Base-by-base conservation (phyloP, 1,139 yeast species). In the Yamadazyma spencermartinsiae region DNA sequence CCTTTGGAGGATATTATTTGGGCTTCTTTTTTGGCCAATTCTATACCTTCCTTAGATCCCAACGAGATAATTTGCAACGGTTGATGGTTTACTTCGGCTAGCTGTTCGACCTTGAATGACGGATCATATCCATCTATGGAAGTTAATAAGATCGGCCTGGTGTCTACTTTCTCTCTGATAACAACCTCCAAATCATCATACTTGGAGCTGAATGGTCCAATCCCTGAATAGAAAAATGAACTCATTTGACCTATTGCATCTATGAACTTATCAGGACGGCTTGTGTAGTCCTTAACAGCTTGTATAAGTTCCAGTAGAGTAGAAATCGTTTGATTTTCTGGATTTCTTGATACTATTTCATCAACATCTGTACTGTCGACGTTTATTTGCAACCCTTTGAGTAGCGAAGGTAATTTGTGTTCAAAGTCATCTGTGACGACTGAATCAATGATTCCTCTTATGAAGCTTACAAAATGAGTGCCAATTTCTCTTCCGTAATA, bases 31-130 rank as follows among this genome's bases (percentile, higher is more conserved):
- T 74, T 76, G 0, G 90, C 94, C 32, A 67, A 61, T 8, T 64
- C 72, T 4, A 70, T 59, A 12, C 88, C 84, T 57, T 88, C 96
- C 23, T 60, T 60, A 0, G 96, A 79, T 0, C 97, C 97, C 77
- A 89, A 72, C 0, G 96, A 79, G 24, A 86, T 72, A 1, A 76
- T 61, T 0, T 57, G 54, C 30, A 80, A 56, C 6, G 57, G 53
- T 10, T 50, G 44, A 0, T 54, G 45, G 1, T 38, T 31, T 0
- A 49, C 45, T 4, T 47, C 45, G 0, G 86, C 79, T 11, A 79
- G 47, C 20, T 63, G 59, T 30, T 71, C 72, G 4, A 88, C 65
- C 44, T 71, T 74, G 40, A 68, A 70, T 0, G 86, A 74, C 1
- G 90, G 82, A 60, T 89, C 96, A 47, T 67, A 73, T 1, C 87